Evolutionary conservation across 306 rosid genomes (phyloP).

Genomic region (Mimosa bimucronata): DNA sequence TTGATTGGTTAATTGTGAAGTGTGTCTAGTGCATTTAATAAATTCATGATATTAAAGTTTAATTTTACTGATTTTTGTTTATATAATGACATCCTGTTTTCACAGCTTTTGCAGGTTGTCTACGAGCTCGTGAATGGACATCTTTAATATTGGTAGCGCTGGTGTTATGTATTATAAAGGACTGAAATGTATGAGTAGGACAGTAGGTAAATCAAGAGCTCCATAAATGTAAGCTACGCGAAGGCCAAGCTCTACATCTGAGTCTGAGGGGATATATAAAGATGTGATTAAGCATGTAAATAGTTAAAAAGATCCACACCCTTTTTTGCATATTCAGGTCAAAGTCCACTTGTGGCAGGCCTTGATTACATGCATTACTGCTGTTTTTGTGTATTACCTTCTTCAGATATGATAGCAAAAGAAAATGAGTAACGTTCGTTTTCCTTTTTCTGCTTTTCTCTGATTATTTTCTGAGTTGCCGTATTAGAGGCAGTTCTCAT

Average conservation of each 20-base stretch:
- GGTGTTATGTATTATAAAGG: slow-evolving; percentile 53
- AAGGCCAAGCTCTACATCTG: slow-evolving; percentile 60
- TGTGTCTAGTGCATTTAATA: background rate
- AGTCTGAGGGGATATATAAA: slow-evolving; percentile 63
- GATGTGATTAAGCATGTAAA: slow-evolving; percentile 70
- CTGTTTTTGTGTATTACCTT: slow-evolving; percentile 69
- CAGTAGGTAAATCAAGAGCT: slow-evolving; percentile 42
- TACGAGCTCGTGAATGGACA: slow-evolving; percentile 43
- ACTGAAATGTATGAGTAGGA: slow-evolving; percentile 43
- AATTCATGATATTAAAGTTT: slow-evolving; percentile 8
- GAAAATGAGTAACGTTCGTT: slow-evolving; percentile 28
- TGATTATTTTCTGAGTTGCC: slow-evolving; percentile 29
- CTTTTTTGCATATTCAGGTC: slow-evolving; percentile 74
- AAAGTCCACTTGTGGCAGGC: slow-evolving; percentile 89
- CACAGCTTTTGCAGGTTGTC: slow-evolving; percentile 70
- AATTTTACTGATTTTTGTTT: background rate
- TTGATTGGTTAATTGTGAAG: background rate
- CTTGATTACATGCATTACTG: slow-evolving; percentile 63
- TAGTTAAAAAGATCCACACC: slow-evolving; percentile 65
- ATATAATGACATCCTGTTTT: slow-evolving; percentile 23
- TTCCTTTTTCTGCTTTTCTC: slow-evolving; percentile 41
- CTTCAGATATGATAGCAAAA: slow-evolving; percentile 41
- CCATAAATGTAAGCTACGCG: slow-evolving; percentile 60
- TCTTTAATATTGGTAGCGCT: slow-evolving; percentile 49
- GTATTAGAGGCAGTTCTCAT: background rate